Conservation (phyloP, 768 basidiomycete genomes). For the Boletus rufocinnamomeus region DNA sequence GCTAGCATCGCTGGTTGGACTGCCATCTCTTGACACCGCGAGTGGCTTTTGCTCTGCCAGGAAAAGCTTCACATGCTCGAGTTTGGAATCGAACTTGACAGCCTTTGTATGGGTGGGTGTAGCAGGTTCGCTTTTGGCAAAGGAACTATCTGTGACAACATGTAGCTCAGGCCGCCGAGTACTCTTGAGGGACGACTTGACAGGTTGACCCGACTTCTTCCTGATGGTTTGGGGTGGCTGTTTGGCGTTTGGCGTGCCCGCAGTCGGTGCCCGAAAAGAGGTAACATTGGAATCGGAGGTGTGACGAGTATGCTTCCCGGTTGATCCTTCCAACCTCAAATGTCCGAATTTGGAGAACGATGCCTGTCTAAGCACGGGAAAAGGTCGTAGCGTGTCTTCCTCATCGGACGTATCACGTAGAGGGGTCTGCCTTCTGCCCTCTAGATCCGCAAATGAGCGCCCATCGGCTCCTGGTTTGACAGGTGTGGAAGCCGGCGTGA, state of each 20-base stretch:
- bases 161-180: slow-evolving; percentile 56
- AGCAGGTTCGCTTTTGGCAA: slow-evolving; percentile 72
- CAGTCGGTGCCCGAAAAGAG: background rate
- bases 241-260: background rate
- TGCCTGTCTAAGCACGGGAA: slow-evolving; percentile 28
- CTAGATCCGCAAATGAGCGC: slow-evolving; percentile 18
- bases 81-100: slow-evolving; percentile 89
- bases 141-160: slow-evolving; percentile 49
- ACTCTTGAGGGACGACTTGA: slow-evolving; percentile 88
- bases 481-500: slow-evolving; percentile 45
- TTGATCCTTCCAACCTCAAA: slow-evolving; percentile 28
- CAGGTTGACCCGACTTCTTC: slow-evolving; percentile 93
- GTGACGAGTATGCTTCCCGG: slow-evolving; percentile 23
- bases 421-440: slow-evolving; percentile 12
- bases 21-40: slow-evolving; percentile 89
- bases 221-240: slow-evolving; percentile 50
- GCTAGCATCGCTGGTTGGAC: slow-evolving; percentile 81
- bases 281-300: slow-evolving; percentile 23
- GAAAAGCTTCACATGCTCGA: slow-evolving; percentile 95
- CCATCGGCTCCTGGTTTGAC: slow-evolving; percentile 20
- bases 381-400: slow-evolving; percentile 24
- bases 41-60: slow-evolving; percentile 92
- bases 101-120: slow-evolving; percentile 80
- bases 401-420: slow-evolving; percentile 35
- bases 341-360: slow-evolving; percentile 23